Conservation (phyloP, 23 red algal species). For the Gracilaria gracilis region DNA sequence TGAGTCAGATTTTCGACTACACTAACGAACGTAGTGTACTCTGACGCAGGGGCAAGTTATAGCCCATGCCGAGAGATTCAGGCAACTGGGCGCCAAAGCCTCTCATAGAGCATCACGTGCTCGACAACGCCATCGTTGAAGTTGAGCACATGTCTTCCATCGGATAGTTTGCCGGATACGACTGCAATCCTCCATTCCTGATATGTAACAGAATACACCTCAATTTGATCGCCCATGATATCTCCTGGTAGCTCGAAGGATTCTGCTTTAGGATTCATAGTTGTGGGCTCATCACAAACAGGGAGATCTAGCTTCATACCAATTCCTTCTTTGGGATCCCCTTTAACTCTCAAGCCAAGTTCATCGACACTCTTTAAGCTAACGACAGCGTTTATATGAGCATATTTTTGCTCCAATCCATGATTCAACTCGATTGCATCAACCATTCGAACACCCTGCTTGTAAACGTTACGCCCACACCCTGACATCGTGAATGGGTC, state of each 20-base stretch:
- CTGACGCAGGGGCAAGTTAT: too few relatives aligned
- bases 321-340: constrained; percentile 6
- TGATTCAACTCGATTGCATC: not conserved
- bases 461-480: not conserved
- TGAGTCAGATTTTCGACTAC: too few relatives aligned
- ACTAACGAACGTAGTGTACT: too few relatives aligned
- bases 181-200: constrained; percentile 21
- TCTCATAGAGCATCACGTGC: constrained; percentile 12
- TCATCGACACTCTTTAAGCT: not conserved
- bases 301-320: not conserved
- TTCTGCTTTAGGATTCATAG: not conserved
- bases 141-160: constrained; percentile 17
- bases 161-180: constrained; percentile 4
- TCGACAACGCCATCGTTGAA: constrained; percentile 28
- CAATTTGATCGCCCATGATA: constrained; percentile 33
- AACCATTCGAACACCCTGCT: constrained; percentile 8
- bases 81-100: constrained; percentile 21
- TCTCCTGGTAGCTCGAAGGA: constrained; percentile 9
- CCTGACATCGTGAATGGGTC: not conserved
- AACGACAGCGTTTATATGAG: not conserved
- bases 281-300: not conserved
- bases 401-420: not conserved
- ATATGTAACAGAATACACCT: constrained; percentile 22
- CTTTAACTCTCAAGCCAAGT: constrained; percentile 7
- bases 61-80: not conserved